Base-by-base conservation (phyloP, 805 yeast species). In the Ogataea zsoltii region DNA sequence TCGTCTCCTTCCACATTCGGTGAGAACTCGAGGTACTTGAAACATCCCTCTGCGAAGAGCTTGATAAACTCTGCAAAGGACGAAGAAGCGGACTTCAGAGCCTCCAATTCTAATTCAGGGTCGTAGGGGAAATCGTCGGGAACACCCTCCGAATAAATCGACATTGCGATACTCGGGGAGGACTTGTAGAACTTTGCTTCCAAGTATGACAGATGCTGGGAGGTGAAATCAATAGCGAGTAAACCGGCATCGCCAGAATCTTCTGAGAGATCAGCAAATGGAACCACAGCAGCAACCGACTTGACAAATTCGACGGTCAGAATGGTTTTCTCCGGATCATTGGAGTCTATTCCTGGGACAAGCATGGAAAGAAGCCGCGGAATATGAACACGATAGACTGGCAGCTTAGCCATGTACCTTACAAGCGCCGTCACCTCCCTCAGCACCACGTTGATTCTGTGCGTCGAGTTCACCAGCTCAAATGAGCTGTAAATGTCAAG, bases 321-420 rank as follows among this genome's bases (percentile, higher is more conserved):
- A 13, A 82, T 72, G 0, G 96, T 83, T 59, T 91, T 79, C 12
- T 72, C 74, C 39, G 89, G 73, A 63, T 94, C 99, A 61, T 91
- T 94, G 0, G 91, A 79, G 61, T 94, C 98, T 23, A 94, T 81
- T 25, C 94, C 96, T 0, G 90, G 87, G 7, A 90, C 62, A 2
- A 83, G 69, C 63, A 88, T 72, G 21, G 82, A 77, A 32, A 91
- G 61, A 13, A 94, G 69, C 43, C 95, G 78, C 0, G 95, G 80
- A 11, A 89, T 68, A 57, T 94, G 99, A 11, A 88, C 81, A 35
- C 96, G 70, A 59, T 77, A 88, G 2, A 80, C 64, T 1, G 84
- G 84, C 2, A 78, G 72, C 6, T 68, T 60, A 0, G 85, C 82
- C 73, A 94, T 79, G 49, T 76, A 82, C 44, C 95, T 74, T 1